phyloP scores from a whole-genome alignment of 306 rosid genomes.

The Myrica gale region DNA sequence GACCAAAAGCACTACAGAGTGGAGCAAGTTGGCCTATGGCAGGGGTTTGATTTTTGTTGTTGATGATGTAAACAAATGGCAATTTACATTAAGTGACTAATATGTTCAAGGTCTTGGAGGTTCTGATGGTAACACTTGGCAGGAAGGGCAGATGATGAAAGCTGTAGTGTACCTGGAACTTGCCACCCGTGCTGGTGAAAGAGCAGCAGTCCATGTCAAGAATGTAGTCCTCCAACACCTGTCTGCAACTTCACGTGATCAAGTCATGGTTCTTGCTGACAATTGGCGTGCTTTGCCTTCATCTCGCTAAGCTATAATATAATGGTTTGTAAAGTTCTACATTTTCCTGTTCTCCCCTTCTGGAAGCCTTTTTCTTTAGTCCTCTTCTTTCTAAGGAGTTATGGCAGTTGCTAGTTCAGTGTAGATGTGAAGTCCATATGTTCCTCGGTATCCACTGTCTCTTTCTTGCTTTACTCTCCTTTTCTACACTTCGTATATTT shows the following conservation, averaged over 20 bases:
- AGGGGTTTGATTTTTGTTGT: neutral
- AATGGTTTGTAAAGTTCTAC: neutral
- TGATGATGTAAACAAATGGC: neutral
- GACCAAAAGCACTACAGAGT: no score
- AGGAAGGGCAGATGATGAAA: conserved; percentile 78
- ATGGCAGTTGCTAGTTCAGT: neutral
- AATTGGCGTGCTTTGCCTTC: conserved; percentile 72
- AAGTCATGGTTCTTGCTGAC: conserved; percentile 54
- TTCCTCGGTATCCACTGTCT: neutral
- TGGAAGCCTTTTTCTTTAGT: neutral
- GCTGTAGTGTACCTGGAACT: conserved; percentile 91
- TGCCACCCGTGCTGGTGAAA: conserved; percentile 73
- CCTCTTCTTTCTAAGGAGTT: neutral
- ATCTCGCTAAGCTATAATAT: conserved; percentile 34
- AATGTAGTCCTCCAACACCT: conserved; percentile 57
- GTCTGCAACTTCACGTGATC: conserved; percentile 55
- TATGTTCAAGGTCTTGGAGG: neutral
- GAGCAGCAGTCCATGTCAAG: conserved; percentile 68
- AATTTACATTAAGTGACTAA: neutral
- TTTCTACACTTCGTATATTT: neutral
- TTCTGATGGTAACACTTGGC: conserved; percentile 30
- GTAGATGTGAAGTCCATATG: neutral
- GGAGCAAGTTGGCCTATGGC: neutral
- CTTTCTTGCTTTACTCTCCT: neutral
- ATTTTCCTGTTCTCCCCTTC: neutral